These are phyloP conservation scores for Fragaria nilgerrensis DNA, from an alignment of 306 rosid genomes.

Conservation along the genomic window DNA sequence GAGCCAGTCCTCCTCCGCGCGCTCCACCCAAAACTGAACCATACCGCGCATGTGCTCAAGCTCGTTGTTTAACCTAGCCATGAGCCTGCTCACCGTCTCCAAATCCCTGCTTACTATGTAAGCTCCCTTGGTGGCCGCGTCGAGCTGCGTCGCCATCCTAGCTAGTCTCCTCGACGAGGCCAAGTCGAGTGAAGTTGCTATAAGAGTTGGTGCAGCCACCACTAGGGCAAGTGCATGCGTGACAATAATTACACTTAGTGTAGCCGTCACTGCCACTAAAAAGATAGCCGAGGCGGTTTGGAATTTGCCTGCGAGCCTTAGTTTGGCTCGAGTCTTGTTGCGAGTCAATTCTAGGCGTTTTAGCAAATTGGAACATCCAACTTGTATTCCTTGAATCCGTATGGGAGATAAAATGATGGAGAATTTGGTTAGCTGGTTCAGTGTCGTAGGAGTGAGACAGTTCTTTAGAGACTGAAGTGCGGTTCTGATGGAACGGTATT, in stretches of 20 bases:
- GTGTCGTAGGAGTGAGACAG: not conserved
- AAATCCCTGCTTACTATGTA: slow-evolving; percentile 66
- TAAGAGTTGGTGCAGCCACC: slow-evolving; percentile 47
- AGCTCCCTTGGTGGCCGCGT: slow-evolving; percentile 66
- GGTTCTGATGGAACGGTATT: slow-evolving; percentile 22
- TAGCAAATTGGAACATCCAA: slow-evolving; percentile 35
- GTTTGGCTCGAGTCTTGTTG: slow-evolving; percentile 36
- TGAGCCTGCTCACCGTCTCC: slow-evolving; percentile 55
- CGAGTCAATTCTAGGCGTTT: slow-evolving; percentile 55
- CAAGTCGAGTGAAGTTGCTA: slow-evolving; percentile 30
- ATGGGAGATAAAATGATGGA: slow-evolving; percentile 1
- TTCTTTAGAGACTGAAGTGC: slow-evolving; percentile 24
- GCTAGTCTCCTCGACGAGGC: slow-evolving; percentile 30
- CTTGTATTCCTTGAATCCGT: slow-evolving; percentile 21
- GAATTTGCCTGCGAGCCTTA: slow-evolving; percentile 20
- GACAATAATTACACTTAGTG: slow-evolving; percentile 40
- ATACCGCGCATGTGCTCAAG: slow-evolving; percentile 48
- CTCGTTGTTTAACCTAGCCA: slow-evolving; percentile 61
- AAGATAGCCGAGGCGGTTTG: slow-evolving; percentile 38
- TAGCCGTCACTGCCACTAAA: slow-evolving; percentile 36
- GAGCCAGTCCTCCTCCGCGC: slow-evolving; percentile 35
- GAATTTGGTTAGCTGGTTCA: slow-evolving; percentile 25
- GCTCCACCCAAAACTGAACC: slow-evolving; percentile 55
- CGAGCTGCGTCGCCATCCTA: slow-evolving; percentile 38
- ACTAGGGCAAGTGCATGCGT: slow-evolving; percentile 52